Evolutionary conservation across 78 protist genomes (phyloP).

Genomic region (Dictyostelium intermedium): DNA sequence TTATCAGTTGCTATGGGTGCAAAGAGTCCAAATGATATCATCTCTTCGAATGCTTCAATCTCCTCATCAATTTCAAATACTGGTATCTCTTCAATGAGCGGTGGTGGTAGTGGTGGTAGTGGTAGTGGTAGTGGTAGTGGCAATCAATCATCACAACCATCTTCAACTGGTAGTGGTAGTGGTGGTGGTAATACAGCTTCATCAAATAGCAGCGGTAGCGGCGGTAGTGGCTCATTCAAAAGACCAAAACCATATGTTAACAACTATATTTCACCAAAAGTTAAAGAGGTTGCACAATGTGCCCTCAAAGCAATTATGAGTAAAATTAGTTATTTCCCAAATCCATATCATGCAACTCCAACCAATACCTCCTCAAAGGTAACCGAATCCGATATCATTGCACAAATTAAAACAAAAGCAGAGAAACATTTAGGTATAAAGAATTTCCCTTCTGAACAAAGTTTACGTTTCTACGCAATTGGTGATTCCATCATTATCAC

Average conservation of each 20-base stretch:
- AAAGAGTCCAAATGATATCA: slow-evolving; percentile 65
- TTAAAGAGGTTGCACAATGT: slow-evolving; percentile 55
- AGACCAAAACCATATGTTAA: neutral
- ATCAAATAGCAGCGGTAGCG: neutral
- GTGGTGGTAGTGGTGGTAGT: slow-evolving; percentile 8
- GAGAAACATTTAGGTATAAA: neutral
- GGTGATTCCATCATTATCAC: slow-evolving; percentile 36
- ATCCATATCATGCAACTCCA: slow-evolving; percentile 15
- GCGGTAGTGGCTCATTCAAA: neutral
- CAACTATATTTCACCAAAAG: neutral
- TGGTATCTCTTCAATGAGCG: neutral
- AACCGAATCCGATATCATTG: slow-evolving; percentile 8
- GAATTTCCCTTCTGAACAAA: slow-evolving; percentile 59
- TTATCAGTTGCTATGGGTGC: slow-evolving; percentile 68
- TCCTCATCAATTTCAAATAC: neutral
- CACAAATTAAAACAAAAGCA: slow-evolving; percentile 20
- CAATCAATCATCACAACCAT: neutral
- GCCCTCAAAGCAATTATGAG: slow-evolving; percentile 50
- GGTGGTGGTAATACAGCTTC: neutral
- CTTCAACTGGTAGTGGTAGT: neutral
- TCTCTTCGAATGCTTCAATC: slow-evolving; percentile 31
- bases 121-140: neutral
- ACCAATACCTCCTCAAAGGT: slow-evolving; percentile 45
- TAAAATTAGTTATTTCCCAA: slow-evolving; percentile 38
- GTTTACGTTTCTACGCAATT: slow-evolving; percentile 56